Evolutionary conservation across 768 basidiomycete genomes (phyloP).

Genomic region (Suillus weaverae): DNA sequence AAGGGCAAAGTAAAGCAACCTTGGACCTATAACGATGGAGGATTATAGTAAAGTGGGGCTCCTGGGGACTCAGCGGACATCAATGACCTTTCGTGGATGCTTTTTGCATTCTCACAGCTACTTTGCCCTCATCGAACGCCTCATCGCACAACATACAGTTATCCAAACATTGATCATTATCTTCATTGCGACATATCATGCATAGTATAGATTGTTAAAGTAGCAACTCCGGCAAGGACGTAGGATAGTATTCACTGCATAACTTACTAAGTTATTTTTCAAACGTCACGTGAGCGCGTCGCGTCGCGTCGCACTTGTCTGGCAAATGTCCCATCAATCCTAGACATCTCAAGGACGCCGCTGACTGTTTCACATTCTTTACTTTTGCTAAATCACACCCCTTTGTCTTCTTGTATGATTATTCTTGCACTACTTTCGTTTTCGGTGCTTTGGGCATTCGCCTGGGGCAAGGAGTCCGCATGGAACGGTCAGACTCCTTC

Average conservation of each 20-base stretch:
- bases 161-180: constrained; percentile 24
- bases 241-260: constrained; percentile 12
- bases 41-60: constrained; percentile 8
- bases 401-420: constrained; percentile 2
- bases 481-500: constrained; percentile 67
- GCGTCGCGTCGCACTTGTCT: constrained; percentile 1
- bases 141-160: constrained; percentile 14
- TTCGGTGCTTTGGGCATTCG: constrained; percentile 10
- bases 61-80: constrained; percentile 1
- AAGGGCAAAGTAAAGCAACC: constrained; percentile 62
- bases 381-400: neutral
- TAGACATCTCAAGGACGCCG: neutral
- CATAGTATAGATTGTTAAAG: constrained; percentile 35
- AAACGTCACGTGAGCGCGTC: constrained; percentile 24
- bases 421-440: constrained; percentile 6
- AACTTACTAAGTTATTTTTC: neutral
- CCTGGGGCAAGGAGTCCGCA: constrained; percentile 42
- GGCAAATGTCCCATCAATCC: neutral
- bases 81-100: constrained; percentile 1
- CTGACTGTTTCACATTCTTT: neutral
- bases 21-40: constrained; percentile 29
- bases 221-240: constrained; percentile 27
- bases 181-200: constrained; percentile 31
- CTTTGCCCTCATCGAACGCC: neutral
- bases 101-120: neutral